Base-by-base conservation (phyloP, 768 basidiomycete species). In the Pulveroboletus sp. region DNA sequence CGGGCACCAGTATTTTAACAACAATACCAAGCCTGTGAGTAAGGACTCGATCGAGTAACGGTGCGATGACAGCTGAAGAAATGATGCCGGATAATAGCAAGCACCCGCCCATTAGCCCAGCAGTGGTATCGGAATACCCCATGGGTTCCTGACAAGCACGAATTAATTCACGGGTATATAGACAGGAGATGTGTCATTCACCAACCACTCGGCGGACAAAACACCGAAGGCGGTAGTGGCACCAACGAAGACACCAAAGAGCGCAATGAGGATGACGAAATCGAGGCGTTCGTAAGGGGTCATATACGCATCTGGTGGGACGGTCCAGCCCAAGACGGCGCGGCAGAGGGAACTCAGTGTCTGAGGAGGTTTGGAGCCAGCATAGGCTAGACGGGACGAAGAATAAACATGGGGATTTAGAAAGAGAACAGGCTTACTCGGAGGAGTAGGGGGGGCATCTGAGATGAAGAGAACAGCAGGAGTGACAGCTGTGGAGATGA, bases 41-140 rank as follows among this genome's bases (percentile, higher is more conserved):
- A 51, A 93, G 79, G n/a, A 90, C 80, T 17, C 90, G 81, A 59
- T 92, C 90, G 59, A 90, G 85, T 4, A 91, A 65, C 0, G 90
- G 91, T 1, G 90, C 81, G 0, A 83, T 78, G 41, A 83, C 58
- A 25, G 83, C 69, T 0, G 90, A 84, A 11, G 81, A 76, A 2
- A 87, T 65, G 49, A 93, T 78, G 19, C 91, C 90, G 1, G 84
- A 73, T 31, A 90, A 67, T 14, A 90, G 75, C 31, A 90, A 65
- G 29, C 75, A 75, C n/a, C 76, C 79, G 32, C 88, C 85, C 69
- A 92, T 69, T 32, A 90, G 72, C 6, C 90, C 90, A 29, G 82
- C 75, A n/a, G 68, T 73, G 49, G 80, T 75, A 21, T 77, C 69
- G 1, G 81, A 78, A 65, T 93, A 93, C 4, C 90, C 89, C 25